phyloP scores from a whole-genome alignment of 1,284 basidiomycete genomes.

The Schizophyllum amplum region DNA sequence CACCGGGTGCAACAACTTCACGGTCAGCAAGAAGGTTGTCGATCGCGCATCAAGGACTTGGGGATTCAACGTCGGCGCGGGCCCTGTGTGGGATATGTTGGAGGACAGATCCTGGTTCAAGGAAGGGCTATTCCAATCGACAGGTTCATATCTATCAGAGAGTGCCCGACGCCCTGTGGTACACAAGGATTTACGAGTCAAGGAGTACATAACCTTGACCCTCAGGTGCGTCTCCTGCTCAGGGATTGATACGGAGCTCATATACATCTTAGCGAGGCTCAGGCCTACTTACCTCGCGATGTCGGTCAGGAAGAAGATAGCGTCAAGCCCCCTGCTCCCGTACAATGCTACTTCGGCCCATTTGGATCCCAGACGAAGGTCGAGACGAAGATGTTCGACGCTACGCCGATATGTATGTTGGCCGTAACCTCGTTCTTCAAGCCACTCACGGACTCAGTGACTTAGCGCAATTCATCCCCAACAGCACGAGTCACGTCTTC shows the following conservation, averaged over 20 bases:
- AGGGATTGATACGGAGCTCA: constrained; percentile 6
- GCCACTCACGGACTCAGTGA: constrained; percentile 3
- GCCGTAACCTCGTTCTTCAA: neutral
- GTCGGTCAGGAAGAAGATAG: constrained; percentile 38
- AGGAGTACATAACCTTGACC: constrained; percentile 37
- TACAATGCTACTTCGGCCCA: constrained; percentile 59
- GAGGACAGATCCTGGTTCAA: constrained; percentile 75
- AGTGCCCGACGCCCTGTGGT: constrained; percentile 48
- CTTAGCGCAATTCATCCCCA: constrained; percentile 39
- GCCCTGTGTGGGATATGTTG: constrained; percentile 63
- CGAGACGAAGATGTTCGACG: constrained; percentile 46
- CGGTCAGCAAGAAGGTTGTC: constrained; percentile 30
- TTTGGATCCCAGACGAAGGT: constrained; percentile 41
- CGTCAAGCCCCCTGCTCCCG: constrained; percentile 39
- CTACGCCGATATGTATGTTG: constrained; percentile 46
- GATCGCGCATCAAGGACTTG: constrained; percentile 52
- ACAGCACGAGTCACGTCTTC: constrained; percentile 57
- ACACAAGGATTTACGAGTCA: constrained; percentile 35
- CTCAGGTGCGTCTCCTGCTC: constrained; percentile 34
- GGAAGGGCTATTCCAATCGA: constrained; percentile 33
- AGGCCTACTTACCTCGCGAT: constrained; percentile 49
- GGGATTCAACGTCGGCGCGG: constrained; percentile 63
- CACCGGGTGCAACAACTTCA: constrained; percentile 39
- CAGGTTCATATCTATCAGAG: constrained; percentile 27
- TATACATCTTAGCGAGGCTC: constrained; percentile 38